A percentile compares a stretch with the other conserved stretches of the same genome.
These are phyloP conservation scores for Porphyra umbilicalis DNA, from an alignment of 31 red algal species.

Conservation along the genomic window DNA sequence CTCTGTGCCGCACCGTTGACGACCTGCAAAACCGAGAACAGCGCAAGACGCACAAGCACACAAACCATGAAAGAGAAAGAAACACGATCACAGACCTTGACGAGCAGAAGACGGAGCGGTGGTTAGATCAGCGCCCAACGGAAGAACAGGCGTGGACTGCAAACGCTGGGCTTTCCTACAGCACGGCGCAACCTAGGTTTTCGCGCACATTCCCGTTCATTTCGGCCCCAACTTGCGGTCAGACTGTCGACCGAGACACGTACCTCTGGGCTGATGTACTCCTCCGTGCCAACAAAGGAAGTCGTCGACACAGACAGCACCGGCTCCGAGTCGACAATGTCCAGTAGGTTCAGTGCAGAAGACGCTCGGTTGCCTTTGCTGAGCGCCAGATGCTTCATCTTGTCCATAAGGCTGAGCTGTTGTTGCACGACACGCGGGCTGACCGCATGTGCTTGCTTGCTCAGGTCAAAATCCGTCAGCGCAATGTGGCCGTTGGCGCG, in stretches of 20 bases:
- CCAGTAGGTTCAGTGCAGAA: conserved; percentile 17
- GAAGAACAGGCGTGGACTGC: too few species aligned
- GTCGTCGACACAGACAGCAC: conserved; percentile 76
- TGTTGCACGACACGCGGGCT: conserved; percentile 64
- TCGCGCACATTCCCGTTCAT: too few species aligned
- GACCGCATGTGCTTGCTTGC: conserved; percentile 85
- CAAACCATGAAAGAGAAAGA: background rate
- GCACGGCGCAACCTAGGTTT: too few species aligned
- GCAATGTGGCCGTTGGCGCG: conserved; percentile 81
- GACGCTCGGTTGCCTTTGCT: conserved; percentile 3
- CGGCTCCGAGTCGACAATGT: conserved; percentile 88
- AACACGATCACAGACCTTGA: too few species aligned
- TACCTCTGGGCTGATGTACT: conserved; percentile 65
- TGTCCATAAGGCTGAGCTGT: conserved; percentile 48
- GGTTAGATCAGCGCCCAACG: too few species aligned
- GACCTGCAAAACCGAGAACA: background rate
- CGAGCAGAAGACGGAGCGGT: too few species aligned
- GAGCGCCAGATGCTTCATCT: conserved; percentile 37
- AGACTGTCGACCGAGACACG: too few species aligned
- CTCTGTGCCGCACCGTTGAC: conserved; percentile 72
- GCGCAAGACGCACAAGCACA: background rate
- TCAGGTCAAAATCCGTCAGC: conserved; percentile 89
- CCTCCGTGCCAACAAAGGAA: conserved; percentile 78
- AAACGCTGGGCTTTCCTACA: too few species aligned
- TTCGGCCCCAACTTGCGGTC: too few species aligned